A percentile compares a stretch with the other conserved stretches of the same genome.
phyloP scores from a whole-genome alignment of 2,329 filamentous ascomycete genomes.

The Nemania sp. region DNA sequence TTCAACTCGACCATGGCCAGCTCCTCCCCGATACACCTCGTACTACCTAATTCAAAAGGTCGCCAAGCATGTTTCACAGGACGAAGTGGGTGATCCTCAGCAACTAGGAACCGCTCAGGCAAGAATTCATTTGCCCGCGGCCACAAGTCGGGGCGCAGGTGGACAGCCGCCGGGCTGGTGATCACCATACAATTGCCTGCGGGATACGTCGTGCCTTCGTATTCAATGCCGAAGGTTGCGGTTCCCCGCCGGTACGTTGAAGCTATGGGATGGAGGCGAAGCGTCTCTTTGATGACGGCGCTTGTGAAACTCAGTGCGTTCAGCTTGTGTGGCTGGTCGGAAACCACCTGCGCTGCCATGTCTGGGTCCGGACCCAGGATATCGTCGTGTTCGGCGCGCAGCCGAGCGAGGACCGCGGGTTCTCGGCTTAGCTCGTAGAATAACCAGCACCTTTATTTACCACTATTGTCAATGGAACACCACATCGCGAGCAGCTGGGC shows the following conservation, averaged over 20 bases:
- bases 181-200: constrained; percentile 4
- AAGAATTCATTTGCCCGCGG: constrained; percentile 41
- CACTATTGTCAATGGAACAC: background rate
- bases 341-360: too few relatives aligned
- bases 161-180: constrained; percentile 8
- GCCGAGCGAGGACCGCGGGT: constrained; percentile 29
- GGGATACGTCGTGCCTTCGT: constrained; percentile 4
- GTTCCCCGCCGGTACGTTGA: constrained; percentile 5
- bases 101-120: constrained; percentile 44
- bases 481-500: too few relatives aligned
- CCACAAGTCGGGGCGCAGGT: constrained; percentile 36
- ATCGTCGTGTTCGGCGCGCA: constrained; percentile 38
- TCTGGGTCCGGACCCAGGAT: constrained; percentile 36
- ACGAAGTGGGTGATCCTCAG: constrained; percentile 26
- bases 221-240: background rate
- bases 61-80: constrained; percentile 35
- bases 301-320: constrained; percentile 55
- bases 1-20: constrained; percentile 36
- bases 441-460: constrained; percentile 21
- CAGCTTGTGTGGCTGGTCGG: constrained; percentile 50
- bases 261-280: constrained; percentile 3
- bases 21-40: constrained; percentile 38
- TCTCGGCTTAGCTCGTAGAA: constrained; percentile 26
- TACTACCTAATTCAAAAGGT: constrained; percentile 39
- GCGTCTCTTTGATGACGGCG: too few relatives aligned